Conservation (phyloP, 768 basidiomycete genomes). For the Serendipita indica region DNA sequence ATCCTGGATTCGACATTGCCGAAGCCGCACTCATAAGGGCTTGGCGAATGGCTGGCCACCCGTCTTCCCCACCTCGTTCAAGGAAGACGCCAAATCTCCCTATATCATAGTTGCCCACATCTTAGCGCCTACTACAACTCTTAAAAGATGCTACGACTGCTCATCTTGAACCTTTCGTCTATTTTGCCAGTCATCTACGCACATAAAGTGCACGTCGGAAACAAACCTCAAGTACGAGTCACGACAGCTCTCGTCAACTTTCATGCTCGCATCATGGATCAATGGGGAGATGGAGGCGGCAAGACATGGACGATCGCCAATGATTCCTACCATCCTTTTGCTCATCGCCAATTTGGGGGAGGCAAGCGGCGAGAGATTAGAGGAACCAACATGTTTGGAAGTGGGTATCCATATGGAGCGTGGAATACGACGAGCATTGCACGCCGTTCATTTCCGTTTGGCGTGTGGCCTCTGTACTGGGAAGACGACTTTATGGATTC, state of each 20-base stretch:
- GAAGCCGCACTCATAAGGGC: too few relatives aligned
- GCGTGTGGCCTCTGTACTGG: neutral
- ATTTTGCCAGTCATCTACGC: too few relatives aligned
- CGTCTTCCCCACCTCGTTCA: too few relatives aligned
- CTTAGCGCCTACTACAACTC: too few relatives aligned
- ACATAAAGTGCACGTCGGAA: too few relatives aligned
- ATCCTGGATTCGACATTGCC: too few relatives aligned
- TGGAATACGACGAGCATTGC: neutral
- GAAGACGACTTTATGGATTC: neutral
- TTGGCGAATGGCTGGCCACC: too few relatives aligned
- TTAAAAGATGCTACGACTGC: too few relatives aligned
- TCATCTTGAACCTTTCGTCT: too few relatives aligned
- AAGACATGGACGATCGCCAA: neutral
- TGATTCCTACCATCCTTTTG: neutral
- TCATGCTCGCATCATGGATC: neutral
- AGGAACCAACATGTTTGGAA: constrained; percentile 1
- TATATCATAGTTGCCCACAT: too few relatives aligned
- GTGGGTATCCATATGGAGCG: neutral
- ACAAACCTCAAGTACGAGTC: neutral
- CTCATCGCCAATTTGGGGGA: neutral
- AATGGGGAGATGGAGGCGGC: neutral
- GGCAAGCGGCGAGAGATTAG: neutral
- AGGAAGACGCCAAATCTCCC: too few relatives aligned
- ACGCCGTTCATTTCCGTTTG: neutral
- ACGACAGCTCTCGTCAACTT: neutral